Percentiles rank a stretch among this genome's conserved stretches.
Evolutionary conservation across 306 rosid genomes (phyloP).

Genomic region (Vigna nakashimae): DNA sequence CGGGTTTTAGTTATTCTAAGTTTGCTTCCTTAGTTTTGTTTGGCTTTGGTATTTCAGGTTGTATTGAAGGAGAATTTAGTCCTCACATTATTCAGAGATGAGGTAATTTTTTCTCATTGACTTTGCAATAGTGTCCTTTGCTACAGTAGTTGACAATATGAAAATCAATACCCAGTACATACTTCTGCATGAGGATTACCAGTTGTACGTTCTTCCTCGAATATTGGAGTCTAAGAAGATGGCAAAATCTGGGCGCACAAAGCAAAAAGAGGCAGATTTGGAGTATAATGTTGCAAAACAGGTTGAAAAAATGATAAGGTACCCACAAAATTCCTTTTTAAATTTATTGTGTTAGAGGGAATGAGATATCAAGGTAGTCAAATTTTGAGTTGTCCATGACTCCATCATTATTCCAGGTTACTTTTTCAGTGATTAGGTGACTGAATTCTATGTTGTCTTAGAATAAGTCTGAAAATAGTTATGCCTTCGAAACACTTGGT

Average conservation of each 20-base stretch:
- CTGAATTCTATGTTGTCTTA: slow-evolving; percentile 17
- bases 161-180: slow-evolving; percentile 65
- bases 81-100: slow-evolving; percentile 92
- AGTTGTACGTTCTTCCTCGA: slow-evolving; percentile 84
- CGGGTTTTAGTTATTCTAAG: slow-evolving; percentile 7
- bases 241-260: slow-evolving; percentile 98
- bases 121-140: slow-evolving; percentile 36
- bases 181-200: slow-evolving; percentile 95
- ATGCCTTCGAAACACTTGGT: slow-evolving; percentile 10
- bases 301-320: slow-evolving; percentile 99
- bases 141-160: slow-evolving; percentile 41
- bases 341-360: slow-evolving; percentile 16
- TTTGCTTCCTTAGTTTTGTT: slow-evolving; percentile 41
- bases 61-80: slow-evolving; percentile 91
- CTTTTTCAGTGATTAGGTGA: slow-evolving; percentile 28
- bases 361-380: slow-evolving; percentile 21
- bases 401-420: slow-evolving; percentile 31
- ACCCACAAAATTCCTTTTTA: slow-evolving; percentile 37
- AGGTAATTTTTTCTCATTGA: slow-evolving; percentile 57
- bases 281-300: slow-evolving; percentile 98
- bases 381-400: slow-evolving; percentile 28
- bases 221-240: slow-evolving; percentile 96
- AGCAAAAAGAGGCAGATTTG: slow-evolving; percentile 97
- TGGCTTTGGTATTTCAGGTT: slow-evolving; percentile 64
- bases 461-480: slow-evolving; percentile 10